Evolutionary conservation across 2,329 filamentous ascomycete genomes (phyloP).

Genomic region (Alternaria incomplexa): DNA sequence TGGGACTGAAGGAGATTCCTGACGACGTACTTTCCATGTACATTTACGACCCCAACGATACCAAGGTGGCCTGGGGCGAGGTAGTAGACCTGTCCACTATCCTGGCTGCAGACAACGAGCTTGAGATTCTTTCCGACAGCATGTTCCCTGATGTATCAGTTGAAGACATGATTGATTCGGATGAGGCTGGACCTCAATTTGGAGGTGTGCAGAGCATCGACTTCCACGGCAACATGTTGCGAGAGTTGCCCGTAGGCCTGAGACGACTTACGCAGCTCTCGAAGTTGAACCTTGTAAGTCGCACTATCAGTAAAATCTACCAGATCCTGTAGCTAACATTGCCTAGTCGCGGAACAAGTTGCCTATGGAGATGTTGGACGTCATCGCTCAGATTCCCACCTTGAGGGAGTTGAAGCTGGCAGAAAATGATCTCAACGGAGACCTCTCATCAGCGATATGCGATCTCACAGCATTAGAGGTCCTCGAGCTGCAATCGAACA

Average conservation of each 20-base stretch:
- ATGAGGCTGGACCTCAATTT: constrained; percentile 76
- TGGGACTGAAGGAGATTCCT: constrained; percentile 81
- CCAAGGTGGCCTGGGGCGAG: constrained; percentile 81
- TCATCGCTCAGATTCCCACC: constrained; percentile 73
- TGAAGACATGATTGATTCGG: constrained; percentile 65
- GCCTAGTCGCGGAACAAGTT: constrained; percentile 79
- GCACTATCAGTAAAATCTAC: not conserved
- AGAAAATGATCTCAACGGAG: constrained; percentile 38
- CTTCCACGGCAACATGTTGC: constrained; percentile 82
- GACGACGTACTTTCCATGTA: constrained; percentile 90
- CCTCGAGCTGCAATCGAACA: constrained; percentile 82
- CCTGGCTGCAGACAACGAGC: constrained; percentile 87
- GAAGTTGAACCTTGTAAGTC: constrained; percentile 76
- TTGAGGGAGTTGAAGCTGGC: constrained; percentile 82
- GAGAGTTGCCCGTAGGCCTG: constrained; percentile 75
- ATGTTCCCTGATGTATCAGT: constrained; percentile 75
- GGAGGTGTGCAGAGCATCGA: constrained; percentile 81
- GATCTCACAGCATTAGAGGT: constrained; percentile 74
- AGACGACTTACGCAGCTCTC: constrained; percentile 76
- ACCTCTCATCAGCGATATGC: constrained; percentile 67
- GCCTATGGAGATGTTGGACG: constrained; percentile 71
- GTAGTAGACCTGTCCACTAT: constrained; percentile 85
- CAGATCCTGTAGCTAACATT: constrained; percentile 3
- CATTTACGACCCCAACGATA: constrained; percentile 70
- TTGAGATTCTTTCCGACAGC: constrained; percentile 73